Evolutionary conservation across 169 alveolate genomes (phyloP).

Genomic region (Theileria luwenshuni): DNA sequence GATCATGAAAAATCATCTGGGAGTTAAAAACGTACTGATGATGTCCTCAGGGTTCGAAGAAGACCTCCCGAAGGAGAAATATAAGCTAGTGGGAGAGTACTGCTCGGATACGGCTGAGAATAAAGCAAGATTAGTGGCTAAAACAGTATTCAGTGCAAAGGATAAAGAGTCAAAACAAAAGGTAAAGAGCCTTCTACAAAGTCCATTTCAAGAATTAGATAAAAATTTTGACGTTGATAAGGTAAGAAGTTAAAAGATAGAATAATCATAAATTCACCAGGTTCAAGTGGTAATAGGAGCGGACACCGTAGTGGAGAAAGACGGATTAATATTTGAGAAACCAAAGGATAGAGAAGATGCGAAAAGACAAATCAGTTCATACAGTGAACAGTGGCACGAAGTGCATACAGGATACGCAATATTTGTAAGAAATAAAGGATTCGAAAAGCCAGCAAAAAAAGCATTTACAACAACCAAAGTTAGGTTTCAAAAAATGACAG

Average conservation of each 20-base stretch:
- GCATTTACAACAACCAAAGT: slow-evolving; percentile 64
- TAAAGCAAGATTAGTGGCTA: slow-evolving; percentile 72
- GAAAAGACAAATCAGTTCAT: slow-evolving; percentile 48
- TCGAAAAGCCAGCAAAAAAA: slow-evolving; percentile 18
- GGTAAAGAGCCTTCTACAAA: not conserved
- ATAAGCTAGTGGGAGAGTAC: slow-evolving; percentile 69
- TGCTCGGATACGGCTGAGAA: slow-evolving; percentile 70
- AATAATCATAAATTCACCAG: slow-evolving; percentile 6
- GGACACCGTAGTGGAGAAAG: slow-evolving; percentile 70
- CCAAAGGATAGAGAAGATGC: slow-evolving; percentile 73
- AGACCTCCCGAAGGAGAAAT: slow-evolving; percentile 64
- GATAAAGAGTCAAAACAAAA: slow-evolving; percentile 9
- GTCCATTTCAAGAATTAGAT: slow-evolving; percentile 29
- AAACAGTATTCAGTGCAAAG: slow-evolving; percentile 62
- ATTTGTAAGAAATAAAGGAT: slow-evolving; percentile 33
- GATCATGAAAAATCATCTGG: slow-evolving; percentile 32
- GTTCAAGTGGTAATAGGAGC: slow-evolving; percentile 60
- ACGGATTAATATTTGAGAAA: slow-evolving; percentile 72
- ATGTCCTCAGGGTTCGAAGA: slow-evolving; percentile 74
- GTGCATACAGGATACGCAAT: slow-evolving; percentile 74
- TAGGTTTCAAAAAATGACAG: slow-evolving; percentile 64
- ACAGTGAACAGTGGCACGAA: slow-evolving; percentile 50
- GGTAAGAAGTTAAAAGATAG: slow-evolving; percentile 17
- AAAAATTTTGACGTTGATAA: slow-evolving; percentile 36
- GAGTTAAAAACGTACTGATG: slow-evolving; percentile 27